Percentiles rank a stretch among this genome's conserved stretches.
phyloP scores from a whole-genome alignment of 1,139 yeast species.

The Kluyveromyces sp. region DNA sequence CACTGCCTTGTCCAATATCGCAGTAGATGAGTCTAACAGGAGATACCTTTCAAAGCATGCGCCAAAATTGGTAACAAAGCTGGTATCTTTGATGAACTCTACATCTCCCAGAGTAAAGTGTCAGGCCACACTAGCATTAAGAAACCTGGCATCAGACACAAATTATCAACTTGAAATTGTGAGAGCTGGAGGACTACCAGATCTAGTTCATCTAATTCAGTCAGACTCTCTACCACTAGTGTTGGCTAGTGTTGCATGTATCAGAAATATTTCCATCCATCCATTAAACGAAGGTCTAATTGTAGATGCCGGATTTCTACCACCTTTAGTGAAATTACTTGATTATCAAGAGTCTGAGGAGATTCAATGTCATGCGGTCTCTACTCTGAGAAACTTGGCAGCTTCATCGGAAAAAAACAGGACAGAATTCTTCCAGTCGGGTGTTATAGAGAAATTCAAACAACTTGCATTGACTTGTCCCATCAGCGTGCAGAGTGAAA shows the following conservation, averaged over 20 bases:
- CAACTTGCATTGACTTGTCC: slow-evolving; percentile 81
- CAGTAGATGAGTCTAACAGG: slow-evolving; percentile 90
- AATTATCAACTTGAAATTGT: slow-evolving; percentile 90
- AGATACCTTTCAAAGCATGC: slow-evolving; percentile 85
- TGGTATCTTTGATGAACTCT: slow-evolving; percentile 88
- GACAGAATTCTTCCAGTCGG: slow-evolving; percentile 86
- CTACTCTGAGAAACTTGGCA: slow-evolving; percentile 90
- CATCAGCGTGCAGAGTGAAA: slow-evolving; percentile 86
- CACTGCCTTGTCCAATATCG: slow-evolving; percentile 92
- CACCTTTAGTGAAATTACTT: slow-evolving; percentile 78
- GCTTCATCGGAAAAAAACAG: slow-evolving; percentile 93
- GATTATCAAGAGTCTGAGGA: slow-evolving; percentile 88
- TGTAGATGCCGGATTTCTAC: slow-evolving; percentile 91
- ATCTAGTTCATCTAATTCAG: slow-evolving; percentile 77
- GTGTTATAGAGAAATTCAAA: slow-evolving; percentile 90
- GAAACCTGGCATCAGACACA: slow-evolving; percentile 93
- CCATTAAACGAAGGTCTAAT: slow-evolving; percentile 93
- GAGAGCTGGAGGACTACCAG: slow-evolving; percentile 91
- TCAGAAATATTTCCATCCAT: slow-evolving; percentile 91
- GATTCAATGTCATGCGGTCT: slow-evolving; percentile 95
- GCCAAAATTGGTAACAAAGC: slow-evolving; percentile 84
- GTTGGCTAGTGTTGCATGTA: slow-evolving; percentile 95
- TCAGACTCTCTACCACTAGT: slow-evolving; percentile 89
- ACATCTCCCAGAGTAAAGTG: slow-evolving; percentile 93
- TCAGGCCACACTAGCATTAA: slow-evolving; percentile 92